phyloP scores from a whole-genome alignment of 1,284 basidiomycete genomes.

The Ceratobasidium sp. region DNA sequence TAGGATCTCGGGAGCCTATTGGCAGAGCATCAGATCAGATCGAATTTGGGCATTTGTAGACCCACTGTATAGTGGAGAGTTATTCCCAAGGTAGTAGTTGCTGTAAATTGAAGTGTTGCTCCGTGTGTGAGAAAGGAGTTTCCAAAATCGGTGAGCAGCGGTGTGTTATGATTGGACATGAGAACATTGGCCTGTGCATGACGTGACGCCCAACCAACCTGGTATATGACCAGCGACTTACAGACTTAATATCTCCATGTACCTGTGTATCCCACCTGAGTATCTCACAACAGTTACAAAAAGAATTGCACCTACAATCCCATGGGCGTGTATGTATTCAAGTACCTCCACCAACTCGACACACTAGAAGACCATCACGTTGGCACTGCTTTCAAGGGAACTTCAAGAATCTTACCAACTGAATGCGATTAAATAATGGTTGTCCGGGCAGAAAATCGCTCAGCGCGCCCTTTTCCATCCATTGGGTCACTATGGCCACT shows the following conservation, averaged over 20 bases:
- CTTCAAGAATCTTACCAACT: background rate
- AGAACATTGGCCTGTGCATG: slow-evolving; percentile 17
- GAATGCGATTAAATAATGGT: background rate
- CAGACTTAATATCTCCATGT: slow-evolving; percentile 34
- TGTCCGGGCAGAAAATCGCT: background rate
- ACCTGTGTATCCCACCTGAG: background rate
- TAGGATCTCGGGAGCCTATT: slow-evolving; percentile 20
- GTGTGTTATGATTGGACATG: background rate
- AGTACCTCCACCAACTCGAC: slow-evolving; percentile 2
- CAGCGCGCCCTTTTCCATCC: slow-evolving; percentile 17
- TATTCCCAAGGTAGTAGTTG: background rate
- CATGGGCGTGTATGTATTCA: slow-evolving; percentile 15
- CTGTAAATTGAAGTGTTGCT: slow-evolving; percentile 6
- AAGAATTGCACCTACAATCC: slow-evolving; percentile 11
- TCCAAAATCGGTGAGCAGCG: slow-evolving; percentile 31
- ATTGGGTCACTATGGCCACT: slow-evolving; percentile 17
- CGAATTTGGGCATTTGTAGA: background rate
- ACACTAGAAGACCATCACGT: slow-evolving; percentile 3
- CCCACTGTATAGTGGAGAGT: slow-evolving; percentile 6
- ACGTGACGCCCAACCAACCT: background rate
- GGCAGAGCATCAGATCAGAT: background rate
- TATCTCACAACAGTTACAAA: background rate
- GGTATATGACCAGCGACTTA: background rate
- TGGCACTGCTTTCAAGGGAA: no score
- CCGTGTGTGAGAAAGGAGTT: slow-evolving; percentile 6